A percentile compares a stretch with the other conserved stretches of the same genome.
phyloP scores from a whole-genome alignment of 768 basidiomycete species.

The Phylloporus sp. region DNA sequence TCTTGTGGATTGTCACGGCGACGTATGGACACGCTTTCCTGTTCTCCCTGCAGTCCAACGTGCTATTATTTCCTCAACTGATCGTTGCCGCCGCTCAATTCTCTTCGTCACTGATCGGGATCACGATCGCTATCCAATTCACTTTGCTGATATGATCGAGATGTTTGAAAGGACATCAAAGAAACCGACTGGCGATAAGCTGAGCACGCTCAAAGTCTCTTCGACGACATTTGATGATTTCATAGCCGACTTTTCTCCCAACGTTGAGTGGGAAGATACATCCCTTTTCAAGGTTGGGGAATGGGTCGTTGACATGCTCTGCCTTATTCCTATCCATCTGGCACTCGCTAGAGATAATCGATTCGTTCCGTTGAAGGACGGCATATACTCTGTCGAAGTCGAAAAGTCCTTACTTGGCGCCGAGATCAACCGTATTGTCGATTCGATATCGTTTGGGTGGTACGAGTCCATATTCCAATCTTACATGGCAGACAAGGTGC shows the following conservation, averaged over 20 bases:
- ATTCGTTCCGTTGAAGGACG: conserved; percentile 59
- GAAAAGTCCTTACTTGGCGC: conserved; percentile 57
- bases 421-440: conserved; percentile 51
- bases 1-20: conserved; percentile 50
- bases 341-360: conserved; percentile 58
- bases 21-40: conserved; percentile 59
- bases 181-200: conserved; percentile 47
- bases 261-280: conserved; percentile 17
- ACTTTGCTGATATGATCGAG: conserved; percentile 44
- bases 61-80: conserved; percentile 35
- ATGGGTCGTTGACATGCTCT: conserved; percentile 59
- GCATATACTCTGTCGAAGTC: conserved; percentile 44
- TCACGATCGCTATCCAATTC: conserved; percentile 32
- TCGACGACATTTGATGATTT: conserved; percentile 29
- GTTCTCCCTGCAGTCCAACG: conserved; percentile 50
- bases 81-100: conserved; percentile 34
- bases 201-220: conserved; percentile 36
- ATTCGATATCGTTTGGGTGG: conserved; percentile 59
- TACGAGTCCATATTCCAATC: conserved; percentile 62
- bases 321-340: conserved; percentile 62
- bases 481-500: conserved; percentile 55
- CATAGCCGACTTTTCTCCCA: background rate
- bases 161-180: conserved; percentile 46
- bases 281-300: conserved; percentile 49
- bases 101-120: conserved; percentile 41